Evolutionary conservation across 495 filamentous ascomycete species (phyloP), one percentile per base, ranked within the genome.

Genomic region (Trichoderma orchidacearum): DNA sequence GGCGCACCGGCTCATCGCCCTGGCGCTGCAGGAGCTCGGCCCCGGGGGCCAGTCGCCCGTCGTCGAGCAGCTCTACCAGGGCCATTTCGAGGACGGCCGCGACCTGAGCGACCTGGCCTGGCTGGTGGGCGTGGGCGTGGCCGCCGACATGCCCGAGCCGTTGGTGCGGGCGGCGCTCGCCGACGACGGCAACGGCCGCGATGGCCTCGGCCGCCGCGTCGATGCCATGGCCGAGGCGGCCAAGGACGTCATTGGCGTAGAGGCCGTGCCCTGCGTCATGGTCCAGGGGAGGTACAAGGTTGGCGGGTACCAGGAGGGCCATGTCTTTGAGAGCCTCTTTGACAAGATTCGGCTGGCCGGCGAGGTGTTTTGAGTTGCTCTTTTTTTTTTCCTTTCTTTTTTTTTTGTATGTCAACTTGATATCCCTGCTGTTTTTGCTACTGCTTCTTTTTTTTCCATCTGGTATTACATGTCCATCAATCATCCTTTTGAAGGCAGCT

Each of bases 241-340:
- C 80, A 48, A 71, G 76, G 53, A 60, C 25, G 62, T 63, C 54
- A 70, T 77, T 31, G 72, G 75, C 36, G 80, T 94, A 32, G 75
- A 67, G 48, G 90, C 86, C 0, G 89, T 94, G 61, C 90, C 90
- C 13, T 84, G 87, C 62, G 87, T 86, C 60, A 80, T 80, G 15
- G 69, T 91, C 18, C 82, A 90, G 61, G 80, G 75, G 0, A 75
- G 75, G 63, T 88, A 81, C 67, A 74, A 79, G 48, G 73, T 90
- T 55, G 81, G 84, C 27, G 86, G 87, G 4, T 84, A 82, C 41
- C 83, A 90, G 71, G 78, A 82, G 63, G 55, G 59, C 28, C 64
- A 56, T 9, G 70, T 74, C 0, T 72, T 74, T 54, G 48, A 71
- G 41, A 59, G 60, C 3, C 54, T 77, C 53, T 76, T 80, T 62